phyloP scores from a whole-genome alignment of 306 rosid species.

The Gastrolobium bilobum region DNA sequence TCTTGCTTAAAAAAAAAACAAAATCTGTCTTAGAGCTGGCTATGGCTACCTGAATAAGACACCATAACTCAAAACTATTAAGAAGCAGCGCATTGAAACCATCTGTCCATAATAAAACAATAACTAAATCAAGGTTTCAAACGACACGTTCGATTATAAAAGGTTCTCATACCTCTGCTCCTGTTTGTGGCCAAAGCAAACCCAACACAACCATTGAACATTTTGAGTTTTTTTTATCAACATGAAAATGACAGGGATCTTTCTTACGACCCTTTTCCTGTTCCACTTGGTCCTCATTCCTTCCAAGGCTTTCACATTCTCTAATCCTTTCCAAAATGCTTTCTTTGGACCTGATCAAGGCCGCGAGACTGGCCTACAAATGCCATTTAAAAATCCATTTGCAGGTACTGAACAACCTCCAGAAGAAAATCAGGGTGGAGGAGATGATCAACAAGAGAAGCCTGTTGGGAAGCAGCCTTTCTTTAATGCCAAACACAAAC shows the following conservation, averaged over 20 bases:
- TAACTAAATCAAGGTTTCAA: neutral
- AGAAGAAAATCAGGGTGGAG: too few relatives aligned
- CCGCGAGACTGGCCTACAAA: too few relatives aligned
- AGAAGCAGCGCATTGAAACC: neutral
- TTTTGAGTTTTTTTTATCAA: neutral
- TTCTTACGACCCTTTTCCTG: conserved; percentile 18
- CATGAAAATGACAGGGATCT: conserved; percentile 25
- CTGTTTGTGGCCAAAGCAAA: neutral
- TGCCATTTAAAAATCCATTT: neutral
- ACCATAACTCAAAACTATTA: neutral
- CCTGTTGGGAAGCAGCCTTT: too few relatives aligned
- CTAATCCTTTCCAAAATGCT: too few relatives aligned
- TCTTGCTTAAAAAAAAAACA: neutral
- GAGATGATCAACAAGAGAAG: neutral
- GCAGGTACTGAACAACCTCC: neutral
- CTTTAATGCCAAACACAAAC: neutral
- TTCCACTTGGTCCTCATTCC: conserved; percentile 34
- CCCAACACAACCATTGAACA: neutral
- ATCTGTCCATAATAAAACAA: conserved; percentile 23
- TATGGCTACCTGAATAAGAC: conserved; percentile 18
- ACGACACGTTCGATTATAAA: conserved; percentile 20
- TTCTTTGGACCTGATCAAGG: too few relatives aligned
- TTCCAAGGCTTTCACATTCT: neutral
- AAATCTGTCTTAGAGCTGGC: neutral
- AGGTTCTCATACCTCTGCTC: neutral